Conservation (phyloP, 495 filamentous ascomycete genomes). For the Penicillium flavigenum region DNA sequence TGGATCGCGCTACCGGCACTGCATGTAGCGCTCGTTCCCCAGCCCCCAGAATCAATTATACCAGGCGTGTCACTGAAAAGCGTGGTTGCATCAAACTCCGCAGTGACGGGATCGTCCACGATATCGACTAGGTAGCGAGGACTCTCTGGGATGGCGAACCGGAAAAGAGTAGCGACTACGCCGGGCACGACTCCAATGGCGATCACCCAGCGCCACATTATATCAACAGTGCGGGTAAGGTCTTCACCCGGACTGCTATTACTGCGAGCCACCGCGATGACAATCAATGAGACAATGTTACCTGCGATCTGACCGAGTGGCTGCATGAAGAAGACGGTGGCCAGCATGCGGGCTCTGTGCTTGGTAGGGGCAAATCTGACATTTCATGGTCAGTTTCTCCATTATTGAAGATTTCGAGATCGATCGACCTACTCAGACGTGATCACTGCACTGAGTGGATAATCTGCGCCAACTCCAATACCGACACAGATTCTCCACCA, state of each 20-base stretch:
- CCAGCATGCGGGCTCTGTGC: slow-evolving; percentile 62
- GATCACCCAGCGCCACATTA: slow-evolving; percentile 60
- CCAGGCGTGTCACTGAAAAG: slow-evolving; percentile 36
- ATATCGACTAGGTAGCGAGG: slow-evolving; percentile 57
- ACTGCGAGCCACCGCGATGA: slow-evolving; percentile 39
- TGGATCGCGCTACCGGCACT: slow-evolving; percentile 22
- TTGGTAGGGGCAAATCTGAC: slow-evolving; percentile 57
- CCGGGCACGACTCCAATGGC: slow-evolving; percentile 62
- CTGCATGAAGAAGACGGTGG: slow-evolving; percentile 66
- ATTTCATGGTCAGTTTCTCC: slow-evolving; percentile 13
- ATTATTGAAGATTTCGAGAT: not conserved
- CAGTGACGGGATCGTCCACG: slow-evolving; percentile 46
- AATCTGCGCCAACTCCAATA: slow-evolving; percentile 57
- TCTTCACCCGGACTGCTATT: slow-evolving; percentile 28
- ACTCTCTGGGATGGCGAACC: slow-evolving; percentile 62
- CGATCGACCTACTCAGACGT: slow-evolving; percentile 53
- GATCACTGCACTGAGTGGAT: slow-evolving; percentile 59
- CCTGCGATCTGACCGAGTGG: slow-evolving; percentile 63
- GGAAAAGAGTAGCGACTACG: slow-evolving; percentile 55
- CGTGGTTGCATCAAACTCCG: slow-evolving; percentile 47
- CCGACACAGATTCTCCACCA: slow-evolving; percentile 60
- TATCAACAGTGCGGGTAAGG: slow-evolving; percentile 40
- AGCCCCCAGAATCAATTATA: slow-evolving; percentile 16
- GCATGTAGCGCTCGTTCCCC: slow-evolving; percentile 9
- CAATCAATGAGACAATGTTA: slow-evolving; percentile 51